A percentile compares a stretch with the other conserved stretches of the same genome.
Evolutionary conservation across 306 rosid species (phyloP).

Genomic region (Inga leiocalycina): DNA sequence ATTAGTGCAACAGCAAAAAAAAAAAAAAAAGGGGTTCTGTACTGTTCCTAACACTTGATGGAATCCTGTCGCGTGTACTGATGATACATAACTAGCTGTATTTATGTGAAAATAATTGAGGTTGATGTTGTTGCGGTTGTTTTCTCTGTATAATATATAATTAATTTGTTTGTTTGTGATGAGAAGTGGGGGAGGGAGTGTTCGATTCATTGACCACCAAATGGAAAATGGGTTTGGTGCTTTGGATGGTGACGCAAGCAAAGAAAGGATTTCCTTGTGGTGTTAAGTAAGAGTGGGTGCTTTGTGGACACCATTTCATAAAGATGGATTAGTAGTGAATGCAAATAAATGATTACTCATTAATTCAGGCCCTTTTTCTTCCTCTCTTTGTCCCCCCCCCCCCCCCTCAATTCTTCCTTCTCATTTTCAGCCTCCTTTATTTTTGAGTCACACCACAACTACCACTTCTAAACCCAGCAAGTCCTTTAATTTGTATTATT

Average conservation of each 20-base stretch:
- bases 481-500: not conserved
- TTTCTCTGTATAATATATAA: not conserved
- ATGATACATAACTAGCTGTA: not conserved
- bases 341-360: not conserved
- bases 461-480: not conserved
- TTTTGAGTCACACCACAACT: not conserved
- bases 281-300: constrained; percentile 35
- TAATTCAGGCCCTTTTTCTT: not conserved
- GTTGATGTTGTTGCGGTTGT: not conserved
- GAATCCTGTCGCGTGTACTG: not conserved
- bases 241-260: constrained; percentile 31
- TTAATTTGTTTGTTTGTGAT: not conserved
- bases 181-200: constrained; percentile 46
- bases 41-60: not conserved
- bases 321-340: not conserved
- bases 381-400: not conserved
- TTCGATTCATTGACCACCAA: constrained; percentile 62
- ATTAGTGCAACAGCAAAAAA: not conserved
- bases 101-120: constrained; percentile 6
- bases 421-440: not conserved
- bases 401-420: not conserved
- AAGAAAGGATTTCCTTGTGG: constrained; percentile 21
- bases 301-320: constrained; percentile 33
- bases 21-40: not conserved
- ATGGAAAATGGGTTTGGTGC: constrained; percentile 52